These are phyloP conservation scores for Boletus rufocinnamomeus DNA, from an alignment of 768 basidiomycete genomes.

Conservation along the genomic window DNA sequence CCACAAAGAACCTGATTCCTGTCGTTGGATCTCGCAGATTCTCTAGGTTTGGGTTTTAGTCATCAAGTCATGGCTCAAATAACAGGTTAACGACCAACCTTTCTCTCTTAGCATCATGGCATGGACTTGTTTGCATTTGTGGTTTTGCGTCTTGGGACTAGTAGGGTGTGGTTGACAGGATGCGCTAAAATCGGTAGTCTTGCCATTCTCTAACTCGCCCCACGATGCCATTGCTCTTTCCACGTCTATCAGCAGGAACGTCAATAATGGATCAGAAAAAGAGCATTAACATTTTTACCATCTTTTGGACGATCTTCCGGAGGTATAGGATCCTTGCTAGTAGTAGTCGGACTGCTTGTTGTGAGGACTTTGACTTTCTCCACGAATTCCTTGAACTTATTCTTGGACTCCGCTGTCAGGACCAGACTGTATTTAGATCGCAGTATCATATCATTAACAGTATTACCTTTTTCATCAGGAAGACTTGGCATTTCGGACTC, in stretches of 20 bases:
- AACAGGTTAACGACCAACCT: background rate
- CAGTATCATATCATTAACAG: background rate
- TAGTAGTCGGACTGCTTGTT: background rate
- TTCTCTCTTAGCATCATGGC: background rate
- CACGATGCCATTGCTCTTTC: background rate
- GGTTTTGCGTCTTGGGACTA: background rate
- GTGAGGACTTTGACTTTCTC: background rate
- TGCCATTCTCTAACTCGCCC: background rate
- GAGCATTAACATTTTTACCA: background rate
- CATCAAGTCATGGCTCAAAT: too few species aligned
- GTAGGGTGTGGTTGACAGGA: background rate
- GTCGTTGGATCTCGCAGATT: background rate
- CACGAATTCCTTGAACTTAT: background rate
- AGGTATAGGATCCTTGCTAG: background rate
- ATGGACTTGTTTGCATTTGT: constrained; percentile 10
- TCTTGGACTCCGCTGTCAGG: background rate
- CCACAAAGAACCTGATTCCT: constrained; percentile 12
- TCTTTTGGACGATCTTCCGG: background rate
- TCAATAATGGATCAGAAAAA: background rate
- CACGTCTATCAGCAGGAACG: background rate
- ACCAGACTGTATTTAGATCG: background rate
- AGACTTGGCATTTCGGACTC: background rate
- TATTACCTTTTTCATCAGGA: constrained; percentile 1
- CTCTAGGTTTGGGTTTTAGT: background rate
- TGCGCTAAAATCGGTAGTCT: background rate